Evolutionary conservation across 352 stramenopile genomes (phyloP), one percentile per base, ranked within the genome.

Genomic region (Globisporangium uncinulatum): DNA sequence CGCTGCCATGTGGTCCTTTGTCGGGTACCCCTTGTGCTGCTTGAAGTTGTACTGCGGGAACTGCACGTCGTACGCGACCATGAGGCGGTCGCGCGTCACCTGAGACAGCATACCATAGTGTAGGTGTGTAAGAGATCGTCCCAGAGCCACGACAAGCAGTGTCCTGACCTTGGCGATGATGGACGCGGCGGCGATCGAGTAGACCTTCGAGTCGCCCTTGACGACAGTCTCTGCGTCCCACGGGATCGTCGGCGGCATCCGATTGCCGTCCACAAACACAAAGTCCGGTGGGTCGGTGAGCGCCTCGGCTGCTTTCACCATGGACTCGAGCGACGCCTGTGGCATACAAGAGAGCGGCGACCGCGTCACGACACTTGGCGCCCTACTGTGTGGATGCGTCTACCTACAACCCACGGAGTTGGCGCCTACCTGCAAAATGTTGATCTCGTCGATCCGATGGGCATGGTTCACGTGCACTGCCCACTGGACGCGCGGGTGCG

Each of bases 1-100:
- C 20, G 86, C 78, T 39, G 68, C 69, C 69, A 97, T 89, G 75
- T 99, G 97, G 41, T 79, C 89, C 17, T 61, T 73, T 14, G 96
- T 99, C 10, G 89, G 91, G 75, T 99, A 99, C 21, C 97, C 97
- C 63, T 99, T 99, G 80, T 99, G 94, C 69, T 98, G 87, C 32
- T 83, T 84, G 31, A 99, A 83, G 54, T 90, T 82, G 67, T 98
- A 99, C 47, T 87, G 60, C 29, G 97, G 97, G 74, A 94, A 99
- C 59, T 96, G 62, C 43, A 67, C 66, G 64, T 98, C 81, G 65
- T 98, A 97, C 49, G 88, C 78, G 51, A 95, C 68, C 97, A 99
- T 99, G 43, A 99, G 63, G n/a, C 95, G 78, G 75, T 99, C 97
- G 49, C 97, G 79, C 20, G 94, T 98, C 15, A 99, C 97, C 66